Evolutionary conservation across 2,329 filamentous ascomycete species (phyloP).

Genomic region (Grosmannia penicillata): DNA sequence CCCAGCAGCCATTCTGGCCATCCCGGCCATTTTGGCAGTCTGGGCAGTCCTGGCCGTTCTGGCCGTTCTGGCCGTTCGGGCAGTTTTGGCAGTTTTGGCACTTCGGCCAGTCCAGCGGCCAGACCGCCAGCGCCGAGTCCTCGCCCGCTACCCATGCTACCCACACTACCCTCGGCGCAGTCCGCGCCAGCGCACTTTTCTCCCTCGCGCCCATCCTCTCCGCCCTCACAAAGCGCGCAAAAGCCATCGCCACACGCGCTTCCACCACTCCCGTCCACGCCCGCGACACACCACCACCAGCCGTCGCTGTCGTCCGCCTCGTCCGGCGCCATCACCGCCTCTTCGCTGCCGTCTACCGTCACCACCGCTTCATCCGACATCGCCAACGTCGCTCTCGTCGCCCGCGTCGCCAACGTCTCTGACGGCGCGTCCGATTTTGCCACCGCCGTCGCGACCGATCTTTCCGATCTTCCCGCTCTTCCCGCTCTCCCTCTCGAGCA

Average conservation of each 20-base stretch:
- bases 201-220: not conserved
- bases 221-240: too few species aligned
- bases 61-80: not conserved
- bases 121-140: too few species aligned
- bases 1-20: too few species aligned
- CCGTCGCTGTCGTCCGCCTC: slow-evolving; percentile 2
- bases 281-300: not conserved
- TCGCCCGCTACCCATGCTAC: too few species aligned
- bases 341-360: not conserved
- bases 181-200: not conserved
- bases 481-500: slow-evolving; percentile 8
- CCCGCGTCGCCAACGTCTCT: slow-evolving; percentile 14
- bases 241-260: not conserved
- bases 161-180: too few species aligned
- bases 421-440: too few species aligned
- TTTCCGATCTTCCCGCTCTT: slow-evolving; percentile 5
- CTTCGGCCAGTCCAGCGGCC: not conserved
- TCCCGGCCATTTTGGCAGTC: not conserved
- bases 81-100: not conserved
- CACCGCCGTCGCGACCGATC: not conserved
- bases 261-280: not conserved
- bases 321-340: slow-evolving; percentile 5
- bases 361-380: not conserved
- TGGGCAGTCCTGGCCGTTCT: not conserved
- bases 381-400: slow-evolving; percentile 15